Evolutionary conservation across 805 yeast species (phyloP).

Genomic region (Candida insectalens): DNA sequence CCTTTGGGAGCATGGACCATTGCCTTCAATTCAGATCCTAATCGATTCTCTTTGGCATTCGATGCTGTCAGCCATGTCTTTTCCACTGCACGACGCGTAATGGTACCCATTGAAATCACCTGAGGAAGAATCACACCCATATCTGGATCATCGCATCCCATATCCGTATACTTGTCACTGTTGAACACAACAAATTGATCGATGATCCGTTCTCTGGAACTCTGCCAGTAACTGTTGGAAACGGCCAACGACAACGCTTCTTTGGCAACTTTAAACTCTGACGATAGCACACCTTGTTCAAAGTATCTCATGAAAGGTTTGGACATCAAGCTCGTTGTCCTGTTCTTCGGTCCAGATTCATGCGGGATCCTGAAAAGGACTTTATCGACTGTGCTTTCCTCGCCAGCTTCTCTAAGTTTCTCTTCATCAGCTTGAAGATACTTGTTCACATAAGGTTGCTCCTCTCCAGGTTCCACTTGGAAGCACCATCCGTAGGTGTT

Average conservation of each 20-base stretch:
- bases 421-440: slow-evolving; percentile 17
- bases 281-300: slow-evolving; percentile 63
- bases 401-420: slow-evolving; percentile 4
- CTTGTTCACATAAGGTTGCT: slow-evolving; percentile 24
- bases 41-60: slow-evolving; percentile 73
- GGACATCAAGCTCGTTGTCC: slow-evolving; percentile 71
- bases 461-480: slow-evolving; percentile 37
- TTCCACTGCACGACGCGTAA: slow-evolving; percentile 93
- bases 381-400: slow-evolving; percentile 4
- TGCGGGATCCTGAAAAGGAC: slow-evolving; percentile 70
- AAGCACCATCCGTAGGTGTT: slow-evolving; percentile 85
- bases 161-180: slow-evolving; percentile 14
- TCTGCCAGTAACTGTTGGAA: slow-evolving; percentile 85
- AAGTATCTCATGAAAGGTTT: slow-evolving; percentile 64
- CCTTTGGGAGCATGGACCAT: slow-evolving; percentile 82
- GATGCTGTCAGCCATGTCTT: slow-evolving; percentile 97
- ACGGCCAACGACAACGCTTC: slow-evolving; percentile 74
- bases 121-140: slow-evolving; percentile 77
- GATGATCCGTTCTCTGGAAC: slow-evolving; percentile 75
- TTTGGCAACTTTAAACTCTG: slow-evolving; percentile 62
- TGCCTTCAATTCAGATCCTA: slow-evolving; percentile 91
- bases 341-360: slow-evolving; percentile 65
- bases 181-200: slow-evolving; percentile 76
- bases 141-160: slow-evolving; percentile 6
- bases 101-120: slow-evolving; percentile 89